A percentile compares a stretch with the other conserved stretches of the same genome.
Conservation (phyloP, 352 stramenopile species). For the Thraustochytrium striatum region DNA sequence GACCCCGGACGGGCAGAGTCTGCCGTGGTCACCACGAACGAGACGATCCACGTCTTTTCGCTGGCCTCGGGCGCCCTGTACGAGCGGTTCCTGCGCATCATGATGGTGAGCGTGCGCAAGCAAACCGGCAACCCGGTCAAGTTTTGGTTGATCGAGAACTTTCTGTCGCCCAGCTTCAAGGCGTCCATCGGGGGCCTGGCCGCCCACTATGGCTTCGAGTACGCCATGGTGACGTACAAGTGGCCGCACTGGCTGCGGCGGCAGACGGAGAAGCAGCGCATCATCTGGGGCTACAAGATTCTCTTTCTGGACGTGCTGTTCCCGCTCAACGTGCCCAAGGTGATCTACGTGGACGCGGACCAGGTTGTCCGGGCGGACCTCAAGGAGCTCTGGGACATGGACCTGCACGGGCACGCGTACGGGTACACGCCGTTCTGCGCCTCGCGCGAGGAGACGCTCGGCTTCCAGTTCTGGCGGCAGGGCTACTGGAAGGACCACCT, state of each 20-base stretch:
- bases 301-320: slow-evolving; percentile 99
- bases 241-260: slow-evolving; percentile 97
- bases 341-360: slow-evolving; percentile 96
- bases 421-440: slow-evolving; percentile 98
- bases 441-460: slow-evolving; percentile 85
- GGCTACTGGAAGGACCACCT: slow-evolving; percentile 98
- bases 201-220: slow-evolving; percentile 86
- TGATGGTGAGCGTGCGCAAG: slow-evolving; percentile 99
- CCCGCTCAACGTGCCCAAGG: slow-evolving; percentile 95
- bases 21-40: background rate
- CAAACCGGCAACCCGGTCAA: slow-evolving; percentile 92
- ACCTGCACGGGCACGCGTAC: slow-evolving; percentile 91
- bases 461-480: slow-evolving; percentile 96
- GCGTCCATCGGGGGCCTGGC: slow-evolving; percentile 81
- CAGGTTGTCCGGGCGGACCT: slow-evolving; percentile 97
- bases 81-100: slow-evolving; percentile 98
- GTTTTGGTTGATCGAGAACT: slow-evolving; percentile 99
- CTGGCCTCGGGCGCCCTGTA: slow-evolving; percentile 96
- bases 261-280: slow-evolving; percentile 98
- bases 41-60: slow-evolving; percentile 94
- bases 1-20: too few relatives aligned
- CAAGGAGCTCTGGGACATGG: slow-evolving; percentile 97
- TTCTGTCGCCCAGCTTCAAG: slow-evolving; percentile 96
- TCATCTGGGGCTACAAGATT: slow-evolving; percentile 99
- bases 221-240: slow-evolving; percentile 99